Evolutionary conservation across 1,284 basidiomycete genomes (phyloP).

Genomic region (Cryptococcus sp.): DNA sequence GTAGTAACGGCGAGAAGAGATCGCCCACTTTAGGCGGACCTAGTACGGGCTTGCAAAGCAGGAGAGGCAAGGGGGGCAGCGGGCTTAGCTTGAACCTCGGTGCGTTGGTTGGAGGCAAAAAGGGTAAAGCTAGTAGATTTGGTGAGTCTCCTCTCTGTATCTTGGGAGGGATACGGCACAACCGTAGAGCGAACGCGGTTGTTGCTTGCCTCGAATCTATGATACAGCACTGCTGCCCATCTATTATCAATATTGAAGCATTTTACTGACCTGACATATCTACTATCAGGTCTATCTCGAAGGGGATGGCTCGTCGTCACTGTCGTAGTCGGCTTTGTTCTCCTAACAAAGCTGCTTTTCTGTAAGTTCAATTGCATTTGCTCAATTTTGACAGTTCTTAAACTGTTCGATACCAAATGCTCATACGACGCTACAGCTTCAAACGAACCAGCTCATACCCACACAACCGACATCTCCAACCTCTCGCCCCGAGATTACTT

Average conservation of each 20-base stretch:
- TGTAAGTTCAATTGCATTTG: constrained; percentile 30
- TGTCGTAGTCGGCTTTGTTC: constrained; percentile 32
- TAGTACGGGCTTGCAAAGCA: constrained; percentile 9
- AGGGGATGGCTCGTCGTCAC: constrained; percentile 39
- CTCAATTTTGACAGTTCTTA: neutral
- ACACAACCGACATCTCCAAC: constrained; percentile 47
- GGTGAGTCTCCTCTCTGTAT: constrained; percentile 5
- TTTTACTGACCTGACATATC: neutral
- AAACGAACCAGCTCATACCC: constrained; percentile 60
- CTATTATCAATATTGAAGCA: neutral
- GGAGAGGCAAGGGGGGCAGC: constrained; percentile 2
- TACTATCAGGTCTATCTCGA: constrained; percentile 34
- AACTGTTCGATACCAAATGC: constrained; percentile 1
- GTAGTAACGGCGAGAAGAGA: constrained; percentile 7
- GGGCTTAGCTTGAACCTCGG: constrained; percentile 10
- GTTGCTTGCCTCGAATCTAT: neutral
- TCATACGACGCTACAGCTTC: constrained; percentile 56
- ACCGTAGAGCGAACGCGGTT: neutral
- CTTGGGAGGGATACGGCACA: neutral
- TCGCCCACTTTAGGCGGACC: neutral
- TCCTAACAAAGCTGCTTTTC: constrained; percentile 37
- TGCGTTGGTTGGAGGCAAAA: constrained; percentile 9
- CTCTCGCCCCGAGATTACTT: constrained; percentile 54
- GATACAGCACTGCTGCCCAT: neutral
- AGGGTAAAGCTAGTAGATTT: constrained; percentile 14